Percentiles rank a stretch among this genome's conserved stretches.
These are phyloP conservation scores for Diplogelasinospora grovesii DNA, from an alignment of 495 filamentous ascomycete species.

Conservation along the genomic window DNA sequence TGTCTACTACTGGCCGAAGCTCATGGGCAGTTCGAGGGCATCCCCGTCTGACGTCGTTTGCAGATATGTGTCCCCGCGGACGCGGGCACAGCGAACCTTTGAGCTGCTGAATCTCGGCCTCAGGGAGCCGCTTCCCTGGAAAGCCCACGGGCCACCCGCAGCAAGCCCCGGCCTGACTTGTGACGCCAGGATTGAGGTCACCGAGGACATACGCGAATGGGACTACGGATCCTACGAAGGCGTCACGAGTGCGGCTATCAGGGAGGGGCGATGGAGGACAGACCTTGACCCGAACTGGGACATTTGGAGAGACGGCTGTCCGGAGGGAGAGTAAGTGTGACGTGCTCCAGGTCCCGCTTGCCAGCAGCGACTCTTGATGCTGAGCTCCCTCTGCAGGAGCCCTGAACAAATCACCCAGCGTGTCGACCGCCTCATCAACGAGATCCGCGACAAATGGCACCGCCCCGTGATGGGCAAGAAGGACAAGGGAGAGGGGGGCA, in stretches of 20 bases:
- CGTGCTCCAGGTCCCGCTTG: neutral
- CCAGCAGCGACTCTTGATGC: neutral
- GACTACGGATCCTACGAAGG: conserved; percentile 96
- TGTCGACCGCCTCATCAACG: conserved; percentile 66
- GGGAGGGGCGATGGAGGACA: conserved; percentile 49
- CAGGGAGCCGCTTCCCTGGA: conserved; percentile 40
- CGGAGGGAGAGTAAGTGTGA: conserved; percentile 56
- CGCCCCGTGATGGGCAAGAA: conserved; percentile 42
- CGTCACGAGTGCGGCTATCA: conserved; percentile 68
- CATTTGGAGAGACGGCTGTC: conserved; percentile 81
- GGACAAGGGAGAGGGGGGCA: conserved; percentile 28
- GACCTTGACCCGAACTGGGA: conserved; percentile 59
- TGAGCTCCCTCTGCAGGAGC: conserved; percentile 24
- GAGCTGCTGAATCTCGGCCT: conserved; percentile 65
- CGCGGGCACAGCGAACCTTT: conserved; percentile 79
- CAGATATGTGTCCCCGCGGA: conserved; percentile 79
- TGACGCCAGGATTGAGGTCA: conserved; percentile 54
- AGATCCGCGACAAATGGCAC: conserved; percentile 60
- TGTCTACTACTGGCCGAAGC: conserved; percentile 1
- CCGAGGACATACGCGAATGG: conserved; percentile 83
- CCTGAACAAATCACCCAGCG: conserved; percentile 60
- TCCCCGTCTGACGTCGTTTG: no score
- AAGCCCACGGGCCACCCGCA: conserved; percentile 30
- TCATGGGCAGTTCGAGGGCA: neutral
- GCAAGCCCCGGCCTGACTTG: conserved; percentile 28